Conservation (phyloP, 306 rosid genomes). For the Inga laurina region DNA sequence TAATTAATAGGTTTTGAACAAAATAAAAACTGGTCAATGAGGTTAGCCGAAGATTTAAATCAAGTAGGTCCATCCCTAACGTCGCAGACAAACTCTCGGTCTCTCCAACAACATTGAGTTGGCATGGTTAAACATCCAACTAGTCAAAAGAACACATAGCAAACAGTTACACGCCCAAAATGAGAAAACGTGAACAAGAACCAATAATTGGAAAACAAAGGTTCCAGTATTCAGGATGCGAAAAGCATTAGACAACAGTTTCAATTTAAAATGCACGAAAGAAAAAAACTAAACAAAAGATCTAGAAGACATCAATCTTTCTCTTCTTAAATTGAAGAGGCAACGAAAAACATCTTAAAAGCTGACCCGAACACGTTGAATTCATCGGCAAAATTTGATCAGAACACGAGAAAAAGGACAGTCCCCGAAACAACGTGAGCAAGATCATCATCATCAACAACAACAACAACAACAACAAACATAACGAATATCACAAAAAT, state of each 20-base stretch:
- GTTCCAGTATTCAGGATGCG: neutral
- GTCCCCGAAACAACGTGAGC: neutral
- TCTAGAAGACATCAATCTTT: neutral
- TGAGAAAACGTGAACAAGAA: neutral
- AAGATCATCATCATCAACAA: neutral
- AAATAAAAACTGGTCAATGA: neutral
- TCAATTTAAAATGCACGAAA: neutral
- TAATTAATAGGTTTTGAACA: neutral
- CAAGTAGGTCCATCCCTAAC: constrained; percentile 1
- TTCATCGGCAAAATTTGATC: neutral
- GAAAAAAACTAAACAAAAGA: neutral
- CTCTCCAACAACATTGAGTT: neutral
- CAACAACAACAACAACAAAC: neutral
- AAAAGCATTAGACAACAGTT: neutral
- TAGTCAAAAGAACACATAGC: neutral
- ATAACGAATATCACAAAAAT: neutral
- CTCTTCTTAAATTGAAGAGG: neutral
- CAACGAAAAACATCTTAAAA: neutral
- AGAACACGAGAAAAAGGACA: neutral
- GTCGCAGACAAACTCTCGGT: neutral
- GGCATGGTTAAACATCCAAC: neutral
- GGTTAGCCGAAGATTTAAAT: constrained; percentile 3
- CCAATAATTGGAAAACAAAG: neutral
- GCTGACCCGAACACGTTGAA: neutral
- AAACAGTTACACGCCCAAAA: neutral